Base-by-base conservation (phyloP, 2,329 filamentous ascomycete species). In the Tolypocladium tundrense region DNA sequence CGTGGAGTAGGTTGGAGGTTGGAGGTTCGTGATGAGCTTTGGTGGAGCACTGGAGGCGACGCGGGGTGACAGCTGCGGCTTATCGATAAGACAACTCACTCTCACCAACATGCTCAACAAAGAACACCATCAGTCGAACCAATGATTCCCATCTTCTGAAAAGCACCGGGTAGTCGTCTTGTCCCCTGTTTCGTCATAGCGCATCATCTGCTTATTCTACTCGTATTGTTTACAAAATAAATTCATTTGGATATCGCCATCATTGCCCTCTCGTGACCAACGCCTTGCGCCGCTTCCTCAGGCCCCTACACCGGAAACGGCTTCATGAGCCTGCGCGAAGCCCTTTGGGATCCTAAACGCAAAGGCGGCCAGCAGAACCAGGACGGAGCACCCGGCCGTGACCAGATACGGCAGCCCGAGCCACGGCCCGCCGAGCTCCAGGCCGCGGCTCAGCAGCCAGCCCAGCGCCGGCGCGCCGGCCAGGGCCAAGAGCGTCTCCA, bases 401-500 rank as follows among this genome's bases (percentile, higher is more conserved):
- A 70, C 66, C 14, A 78, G 61, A 56, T 77, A 83, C 0, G 80
- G 79, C 60, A 84, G 63, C 0, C 80, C 82, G 37, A 77, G 69
- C 75, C 75, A 81, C 0, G 62, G 57, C 0, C 76, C 79, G 1
- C 80, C 80, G 1, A 76, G 52, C 13, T 74, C 62, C 53, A 82
- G 64, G 0, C 81, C 81, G 1, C 66, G 61, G 41, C 73, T 70
- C 43, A 84, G 73, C 7, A 81, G 64, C 64, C 68, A 71, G 1
- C 77, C 78, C 40, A 84, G 68, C 0, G 76, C 60, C 0, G 81
- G 80, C 1, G 74, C 72, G 0, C 74, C 75, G 6, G 77, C 54
- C 59, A 82, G 74, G 2, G 75, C 62, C n/a, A 80, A 77, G 13
- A 77, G 45, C 10, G 74, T 77, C 60, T 85, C 80, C 39, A 79